Evolutionary conservation across 2,329 filamentous ascomycete genomes (phyloP), one percentile per base, ranked within the genome.

Genomic region (Huntiella savannae): DNA sequence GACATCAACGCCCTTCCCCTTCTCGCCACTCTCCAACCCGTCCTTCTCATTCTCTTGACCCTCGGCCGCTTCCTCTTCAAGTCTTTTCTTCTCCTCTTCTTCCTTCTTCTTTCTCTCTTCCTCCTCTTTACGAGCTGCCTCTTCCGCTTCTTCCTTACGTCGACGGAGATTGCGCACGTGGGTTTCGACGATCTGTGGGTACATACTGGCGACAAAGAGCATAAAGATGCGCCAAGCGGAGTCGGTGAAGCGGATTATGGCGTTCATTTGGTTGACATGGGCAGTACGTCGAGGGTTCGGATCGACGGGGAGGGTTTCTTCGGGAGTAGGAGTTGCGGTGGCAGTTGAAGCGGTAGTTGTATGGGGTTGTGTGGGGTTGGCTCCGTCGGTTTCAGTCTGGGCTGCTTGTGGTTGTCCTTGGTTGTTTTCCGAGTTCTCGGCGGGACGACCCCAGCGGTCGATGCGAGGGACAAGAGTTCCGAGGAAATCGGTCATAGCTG

Each of bases 161-260:
- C 11, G 56, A 56, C 28, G 58, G 58, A 35, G 61, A 56, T 37
- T 62, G 17, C 69, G 70, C 50, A 80, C 78, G 51, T 80, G 76
- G 42, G 74, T 63, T 58, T 80, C 76, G 1, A 75, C 75, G 17
- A 80, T 68, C 7, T 76, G 76, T 1, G 76, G 76, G 1, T 75
- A 73, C 50, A 80, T 68, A 55, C 76, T 80, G 15, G 76, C 76
- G 16, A 80, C 61, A 54, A 80, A 79, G 17, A 80, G 62, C 12
- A 79, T 65, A 0, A 71, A 65, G 13, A 74, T 70, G 51, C 76
- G 68, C 58, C 80, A 75, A 4, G 70, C 40, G 5, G 40, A 16
- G 15, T 42, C 28, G 10, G 39, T 58, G 47, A 71, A 68, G 43
- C 66, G 58, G 50, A 67, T 55, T 4, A 74, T 53, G 67, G 71